Evolutionary conservation across 176 grass and related monocot genomes (phyloP).

Genomic region (Aegilops umbellulata): DNA sequence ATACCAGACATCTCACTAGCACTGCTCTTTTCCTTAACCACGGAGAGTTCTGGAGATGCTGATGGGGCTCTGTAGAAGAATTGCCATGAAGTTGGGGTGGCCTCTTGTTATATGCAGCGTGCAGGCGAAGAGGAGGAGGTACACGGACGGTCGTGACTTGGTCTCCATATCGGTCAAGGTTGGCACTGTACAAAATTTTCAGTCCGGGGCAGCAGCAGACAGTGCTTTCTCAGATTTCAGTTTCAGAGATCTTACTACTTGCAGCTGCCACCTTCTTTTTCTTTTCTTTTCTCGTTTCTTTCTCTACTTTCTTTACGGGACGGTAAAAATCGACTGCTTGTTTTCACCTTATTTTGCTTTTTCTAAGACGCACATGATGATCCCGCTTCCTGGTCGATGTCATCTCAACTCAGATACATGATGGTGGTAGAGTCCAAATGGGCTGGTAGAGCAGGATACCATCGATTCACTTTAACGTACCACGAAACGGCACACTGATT

Average conservation of each 20-base stretch:
- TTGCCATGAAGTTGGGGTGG: not conserved
- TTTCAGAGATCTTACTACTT: not conserved
- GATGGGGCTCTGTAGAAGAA: not conserved
- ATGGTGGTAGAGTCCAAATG: not conserved
- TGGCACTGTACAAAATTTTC: not conserved
- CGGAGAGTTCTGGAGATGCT: not conserved
- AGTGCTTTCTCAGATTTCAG: not conserved
- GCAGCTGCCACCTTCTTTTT: not conserved
- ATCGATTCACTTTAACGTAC: not conserved
- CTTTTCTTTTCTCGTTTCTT: not conserved
- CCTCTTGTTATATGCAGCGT: not conserved
- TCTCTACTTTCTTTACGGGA: not conserved
- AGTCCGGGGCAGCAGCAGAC: not conserved
- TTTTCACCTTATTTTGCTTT: too few species aligned
- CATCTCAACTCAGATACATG: too few species aligned
- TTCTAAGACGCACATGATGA: not conserved
- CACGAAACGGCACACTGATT: not conserved
- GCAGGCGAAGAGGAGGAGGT: too few species aligned
- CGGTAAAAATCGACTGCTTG: not conserved
- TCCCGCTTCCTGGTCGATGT: too few species aligned
- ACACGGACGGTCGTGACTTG: not conserved
- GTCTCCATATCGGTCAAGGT: not conserved
- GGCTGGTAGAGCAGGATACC: not conserved
- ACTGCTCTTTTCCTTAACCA: not conserved
- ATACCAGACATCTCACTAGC: not conserved